Conservation (phyloP, 1,284 basidiomycete species). For the Xerocomus amazonicus region DNA sequence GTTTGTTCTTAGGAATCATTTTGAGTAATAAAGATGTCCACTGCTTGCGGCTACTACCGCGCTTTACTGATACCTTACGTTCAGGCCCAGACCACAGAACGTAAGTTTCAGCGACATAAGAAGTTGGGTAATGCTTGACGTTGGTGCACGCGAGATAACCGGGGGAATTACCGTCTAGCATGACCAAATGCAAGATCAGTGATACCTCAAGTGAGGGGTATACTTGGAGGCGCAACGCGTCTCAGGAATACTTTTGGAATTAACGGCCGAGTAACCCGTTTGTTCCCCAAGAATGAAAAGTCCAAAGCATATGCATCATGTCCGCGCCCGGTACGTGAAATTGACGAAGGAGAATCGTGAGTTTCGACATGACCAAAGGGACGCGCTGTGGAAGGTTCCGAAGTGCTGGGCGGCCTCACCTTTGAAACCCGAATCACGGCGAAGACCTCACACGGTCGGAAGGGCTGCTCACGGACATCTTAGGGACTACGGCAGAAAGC, state of each 20-base stretch:
- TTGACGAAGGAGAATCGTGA: no score
- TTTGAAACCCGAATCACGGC: background rate
- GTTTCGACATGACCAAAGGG: background rate
- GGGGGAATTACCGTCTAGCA: background rate
- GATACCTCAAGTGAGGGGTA: background rate
- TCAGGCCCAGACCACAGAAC: background rate
- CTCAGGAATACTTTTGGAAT: no score
- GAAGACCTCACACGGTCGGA: background rate
- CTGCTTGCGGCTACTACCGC: background rate
- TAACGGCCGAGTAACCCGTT: no score
- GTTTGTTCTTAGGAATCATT: no score
- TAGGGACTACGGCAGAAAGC: background rate
- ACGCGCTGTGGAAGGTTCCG: background rate
- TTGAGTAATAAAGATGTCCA: no score
- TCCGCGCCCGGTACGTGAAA: no score
- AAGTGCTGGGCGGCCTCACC: background rate
- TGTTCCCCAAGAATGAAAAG: no score
- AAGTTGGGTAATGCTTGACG: background rate
- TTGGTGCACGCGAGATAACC: background rate
- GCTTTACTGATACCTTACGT: background rate
- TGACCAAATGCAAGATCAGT: background rate
- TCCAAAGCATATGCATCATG: no score
- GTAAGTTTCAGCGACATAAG: background rate
- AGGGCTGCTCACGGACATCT: background rate
- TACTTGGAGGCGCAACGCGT: background rate